These are phyloP conservation scores for Coemansia sp. DNA, from an alignment of 192 early-diverging fungal genomes.

Conservation along the genomic window DNA sequence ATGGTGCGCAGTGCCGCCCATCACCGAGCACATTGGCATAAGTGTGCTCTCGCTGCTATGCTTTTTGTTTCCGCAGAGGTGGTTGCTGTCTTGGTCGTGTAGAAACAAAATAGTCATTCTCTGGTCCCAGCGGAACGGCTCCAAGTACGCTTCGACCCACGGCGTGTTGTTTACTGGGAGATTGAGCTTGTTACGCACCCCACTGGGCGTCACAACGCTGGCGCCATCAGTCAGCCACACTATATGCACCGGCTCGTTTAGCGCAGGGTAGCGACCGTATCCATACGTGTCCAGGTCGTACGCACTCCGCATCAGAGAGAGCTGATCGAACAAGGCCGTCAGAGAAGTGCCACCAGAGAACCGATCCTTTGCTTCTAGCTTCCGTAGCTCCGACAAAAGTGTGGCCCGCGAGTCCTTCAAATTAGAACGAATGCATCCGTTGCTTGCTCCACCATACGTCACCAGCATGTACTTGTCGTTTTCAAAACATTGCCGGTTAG, in stretches of 20 bases:
- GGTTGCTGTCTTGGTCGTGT: conserved; percentile 37
- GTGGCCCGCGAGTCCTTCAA: conserved; percentile 55
- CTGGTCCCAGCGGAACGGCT: conserved; percentile 88
- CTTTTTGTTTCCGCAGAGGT: conserved; percentile 36
- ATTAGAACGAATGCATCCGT: conserved; percentile 40
- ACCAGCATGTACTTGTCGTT: conserved; percentile 78
- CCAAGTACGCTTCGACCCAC: conserved; percentile 64
- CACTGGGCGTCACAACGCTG: conserved; percentile 52
- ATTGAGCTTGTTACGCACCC: conserved; percentile 62
- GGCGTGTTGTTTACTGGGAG: conserved; percentile 62
- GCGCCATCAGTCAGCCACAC: conserved; percentile 81
- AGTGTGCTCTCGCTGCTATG: conserved; percentile 59
- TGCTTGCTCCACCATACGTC: conserved; percentile 59
- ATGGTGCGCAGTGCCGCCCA: conserved; percentile 62
- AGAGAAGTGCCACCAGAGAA: conserved; percentile 68
- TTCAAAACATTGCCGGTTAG: conserved; percentile 53
- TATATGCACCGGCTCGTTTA: conserved; percentile 65
- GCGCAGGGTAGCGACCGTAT: conserved; percentile 66
- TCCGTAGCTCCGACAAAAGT: conserved; percentile 64
- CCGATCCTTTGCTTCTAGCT: conserved; percentile 62
- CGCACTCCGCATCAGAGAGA: conserved; percentile 62
- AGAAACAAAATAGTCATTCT: conserved; percentile 66
- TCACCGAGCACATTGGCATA: conserved; percentile 65
- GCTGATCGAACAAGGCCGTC: conserved; percentile 65
- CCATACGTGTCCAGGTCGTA: conserved; percentile 69